Percentiles rank a stretch among this genome's conserved stretches.
Evolutionary conservation across 78 protist species (phyloP).

Genomic region (Guillardia theta): DNA sequence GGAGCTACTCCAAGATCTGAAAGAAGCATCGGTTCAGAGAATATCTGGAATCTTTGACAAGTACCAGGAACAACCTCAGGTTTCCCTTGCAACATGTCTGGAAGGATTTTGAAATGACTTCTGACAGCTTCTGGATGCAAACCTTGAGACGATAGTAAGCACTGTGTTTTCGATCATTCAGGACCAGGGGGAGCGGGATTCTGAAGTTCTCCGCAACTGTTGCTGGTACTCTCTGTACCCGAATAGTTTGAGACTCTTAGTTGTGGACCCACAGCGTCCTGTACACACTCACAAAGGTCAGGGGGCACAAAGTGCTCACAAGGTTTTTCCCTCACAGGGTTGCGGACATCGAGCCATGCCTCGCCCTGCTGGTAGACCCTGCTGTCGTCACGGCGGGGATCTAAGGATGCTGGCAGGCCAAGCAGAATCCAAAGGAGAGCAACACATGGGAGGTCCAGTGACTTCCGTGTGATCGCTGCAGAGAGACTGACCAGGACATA

Average conservation of each 20-base stretch:
- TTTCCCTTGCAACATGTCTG: too few relatives aligned
- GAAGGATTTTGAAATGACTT: too few relatives aligned
- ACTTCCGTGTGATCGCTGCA: too few relatives aligned
- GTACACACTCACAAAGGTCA: conserved; percentile 59
- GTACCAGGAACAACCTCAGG: conserved; percentile 64
- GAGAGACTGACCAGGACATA: conserved; percentile 57
- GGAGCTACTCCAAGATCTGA: too few relatives aligned
- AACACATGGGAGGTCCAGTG: too few relatives aligned
- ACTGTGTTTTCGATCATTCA: neutral
- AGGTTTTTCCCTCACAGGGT: conserved; percentile 61
- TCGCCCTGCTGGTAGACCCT: neutral
- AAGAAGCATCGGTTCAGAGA: too few relatives aligned
- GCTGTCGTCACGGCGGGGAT: too few relatives aligned
- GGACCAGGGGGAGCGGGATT: conserved; percentile 5
- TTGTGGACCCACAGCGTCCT: neutral
- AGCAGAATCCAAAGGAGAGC: too few relatives aligned
- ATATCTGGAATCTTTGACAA: neutral
- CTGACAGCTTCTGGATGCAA: conserved; percentile 58
- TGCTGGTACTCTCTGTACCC: neutral
- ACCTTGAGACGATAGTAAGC: neutral
- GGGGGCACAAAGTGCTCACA: conserved; percentile 53
- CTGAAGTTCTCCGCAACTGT: neutral
- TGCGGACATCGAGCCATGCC: conserved; percentile 44
- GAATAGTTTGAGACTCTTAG: neutral
- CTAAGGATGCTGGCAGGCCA: too few relatives aligned